A percentile compares a stretch with the other conserved stretches of the same genome.
Conservation (phyloP, 345 rosid species). For the Murraya koenigii region DNA sequence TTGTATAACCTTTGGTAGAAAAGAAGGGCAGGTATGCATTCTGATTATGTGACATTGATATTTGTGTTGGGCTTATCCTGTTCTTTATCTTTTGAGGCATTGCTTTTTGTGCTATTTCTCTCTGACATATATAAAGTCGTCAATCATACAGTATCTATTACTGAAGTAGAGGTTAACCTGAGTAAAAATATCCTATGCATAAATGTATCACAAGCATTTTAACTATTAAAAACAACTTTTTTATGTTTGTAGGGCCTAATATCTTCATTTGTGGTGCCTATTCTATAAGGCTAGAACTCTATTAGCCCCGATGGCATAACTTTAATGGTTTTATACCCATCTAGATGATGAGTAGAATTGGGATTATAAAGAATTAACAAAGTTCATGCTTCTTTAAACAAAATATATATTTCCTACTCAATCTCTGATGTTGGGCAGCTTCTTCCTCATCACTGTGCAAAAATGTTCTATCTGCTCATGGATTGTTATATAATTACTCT, state of each 20-base stretch:
- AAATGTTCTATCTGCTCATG: neutral
- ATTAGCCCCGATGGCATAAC: neutral
- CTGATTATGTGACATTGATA: neutral
- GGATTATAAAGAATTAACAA: neutral
- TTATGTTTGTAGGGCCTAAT: neutral
- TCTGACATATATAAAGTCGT: neutral
- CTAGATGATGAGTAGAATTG: neutral
- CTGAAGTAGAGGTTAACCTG: neutral
- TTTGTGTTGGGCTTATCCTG: neutral
- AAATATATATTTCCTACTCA: neutral
- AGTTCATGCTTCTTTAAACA: neutral
- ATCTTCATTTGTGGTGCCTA: neutral
- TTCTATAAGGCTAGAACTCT: neutral
- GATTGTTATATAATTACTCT: neutral
- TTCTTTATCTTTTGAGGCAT: neutral
- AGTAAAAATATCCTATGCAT: neutral
- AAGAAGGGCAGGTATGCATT: slow-evolving; percentile 56
- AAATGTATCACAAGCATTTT: neutral
- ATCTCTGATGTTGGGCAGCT: neutral
- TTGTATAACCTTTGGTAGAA: slow-evolving; percentile 72
- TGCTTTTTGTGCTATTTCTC: neutral
- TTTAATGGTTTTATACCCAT: neutral
- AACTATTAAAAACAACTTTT: neutral
- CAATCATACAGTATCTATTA: neutral
- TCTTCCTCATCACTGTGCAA: neutral